These are phyloP conservation scores for Penicillium sp. DNA, from an alignment of 2,329 filamentous ascomycete genomes.

Conservation along the genomic window DNA sequence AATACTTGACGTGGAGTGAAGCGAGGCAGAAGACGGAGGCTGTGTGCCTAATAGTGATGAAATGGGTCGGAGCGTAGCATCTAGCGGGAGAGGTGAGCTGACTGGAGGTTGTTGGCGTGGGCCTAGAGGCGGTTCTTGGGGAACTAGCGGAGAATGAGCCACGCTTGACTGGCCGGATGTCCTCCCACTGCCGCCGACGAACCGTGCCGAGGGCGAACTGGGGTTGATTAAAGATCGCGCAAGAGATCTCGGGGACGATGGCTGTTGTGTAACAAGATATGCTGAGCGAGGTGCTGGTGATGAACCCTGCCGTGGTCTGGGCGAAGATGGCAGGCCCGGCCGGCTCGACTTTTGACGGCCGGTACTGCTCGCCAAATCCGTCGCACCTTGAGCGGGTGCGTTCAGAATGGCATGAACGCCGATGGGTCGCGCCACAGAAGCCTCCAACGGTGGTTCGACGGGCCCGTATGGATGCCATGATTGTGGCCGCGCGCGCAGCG, in stretches of 20 bases:
- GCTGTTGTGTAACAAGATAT: constrained; percentile 30
- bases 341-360: constrained; percentile 28
- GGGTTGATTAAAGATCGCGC: constrained; percentile 38
- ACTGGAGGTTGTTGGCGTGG: constrained; percentile 27
- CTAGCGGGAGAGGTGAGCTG: constrained; percentile 30
- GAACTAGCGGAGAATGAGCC: constrained; percentile 38
- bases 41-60: constrained; percentile 21
- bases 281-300: constrained; percentile 32
- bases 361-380: constrained; percentile 13
- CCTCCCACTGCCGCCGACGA: constrained; percentile 31
- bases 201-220: constrained; percentile 41
- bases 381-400: constrained; percentile 32
- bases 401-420: constrained; percentile 48
- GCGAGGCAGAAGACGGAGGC: constrained; percentile 22
- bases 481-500: constrained; percentile 32
- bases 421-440: constrained; percentile 36
- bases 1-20: constrained; percentile 38
- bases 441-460: constrained; percentile 38
- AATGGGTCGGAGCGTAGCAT: constrained; percentile 27
- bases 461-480: constrained; percentile 42
- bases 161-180: constrained; percentile 36
- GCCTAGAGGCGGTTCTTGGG: constrained; percentile 35
- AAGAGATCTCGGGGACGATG: constrained; percentile 36
- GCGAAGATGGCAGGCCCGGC: constrained; percentile 25
- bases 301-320: constrained; percentile 33